Percentiles rank a stretch among this genome's conserved stretches.
phyloP scores from a whole-genome alignment of 225 moss, liverwort and hornwort genomes.

The Marchantia polymorpha region DNA sequence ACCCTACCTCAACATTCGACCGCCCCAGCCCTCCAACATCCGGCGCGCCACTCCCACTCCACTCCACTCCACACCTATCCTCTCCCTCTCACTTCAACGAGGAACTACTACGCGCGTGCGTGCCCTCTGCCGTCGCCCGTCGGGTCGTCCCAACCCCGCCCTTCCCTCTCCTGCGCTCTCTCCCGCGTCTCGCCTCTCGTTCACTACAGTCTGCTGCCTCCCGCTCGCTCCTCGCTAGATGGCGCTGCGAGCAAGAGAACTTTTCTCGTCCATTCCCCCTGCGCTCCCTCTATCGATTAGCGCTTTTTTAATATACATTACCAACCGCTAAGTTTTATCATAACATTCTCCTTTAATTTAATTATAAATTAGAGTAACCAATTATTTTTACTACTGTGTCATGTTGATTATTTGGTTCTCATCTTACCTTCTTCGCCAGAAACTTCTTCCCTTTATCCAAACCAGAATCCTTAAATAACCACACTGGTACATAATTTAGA shows the following conservation, averaged over 20 bases:
- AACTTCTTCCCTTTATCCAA: too few relatives aligned
- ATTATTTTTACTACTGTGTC: too few relatives aligned
- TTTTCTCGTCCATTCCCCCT: too few relatives aligned
- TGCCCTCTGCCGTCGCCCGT: not conserved
- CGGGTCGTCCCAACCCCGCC: not conserved
- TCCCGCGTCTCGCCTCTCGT: not conserved
- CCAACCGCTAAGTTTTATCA: too few relatives aligned
- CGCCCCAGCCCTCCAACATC: not conserved
- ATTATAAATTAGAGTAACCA: too few relatives aligned
- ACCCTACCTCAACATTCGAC: constrained; percentile 1
- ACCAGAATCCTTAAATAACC: too few relatives aligned
- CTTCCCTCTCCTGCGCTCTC: not conserved
- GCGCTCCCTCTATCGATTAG: too few relatives aligned
- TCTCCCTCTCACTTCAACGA: not conserved
- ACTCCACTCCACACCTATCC: not conserved
- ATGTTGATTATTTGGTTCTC: too few relatives aligned
- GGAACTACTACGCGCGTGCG: not conserved
- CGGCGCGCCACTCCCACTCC: not conserved
- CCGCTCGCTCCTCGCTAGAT: not conserved
- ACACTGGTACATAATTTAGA: too few relatives aligned
- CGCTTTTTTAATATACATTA: too few relatives aligned
- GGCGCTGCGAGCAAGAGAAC: not conserved
- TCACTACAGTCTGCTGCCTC: not conserved
- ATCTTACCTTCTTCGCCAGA: too few relatives aligned
- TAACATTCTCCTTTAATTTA: too few relatives aligned